These are phyloP conservation scores for Aspergillus homomorphus DNA, from an alignment of 495 filamentous ascomycete genomes.

Conservation along the genomic window DNA sequence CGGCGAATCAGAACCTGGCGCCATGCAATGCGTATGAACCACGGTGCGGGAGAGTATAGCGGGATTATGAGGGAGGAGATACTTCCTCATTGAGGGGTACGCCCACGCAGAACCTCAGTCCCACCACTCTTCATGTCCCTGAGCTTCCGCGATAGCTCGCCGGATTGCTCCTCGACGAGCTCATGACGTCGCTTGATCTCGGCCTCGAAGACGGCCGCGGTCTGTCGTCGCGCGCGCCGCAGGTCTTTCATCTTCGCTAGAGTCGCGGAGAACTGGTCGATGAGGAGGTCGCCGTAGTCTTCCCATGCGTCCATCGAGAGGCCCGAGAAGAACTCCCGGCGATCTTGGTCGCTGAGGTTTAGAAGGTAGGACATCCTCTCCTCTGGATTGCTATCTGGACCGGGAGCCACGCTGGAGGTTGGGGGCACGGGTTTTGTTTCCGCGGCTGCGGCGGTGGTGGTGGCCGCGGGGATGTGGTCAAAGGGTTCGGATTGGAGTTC, in stretches of 20 bases:
- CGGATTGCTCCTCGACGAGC: constrained; percentile 32
- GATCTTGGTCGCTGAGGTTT: constrained; percentile 37
- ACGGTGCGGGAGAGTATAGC: too few relatives aligned
- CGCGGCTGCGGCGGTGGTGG: constrained; percentile 1
- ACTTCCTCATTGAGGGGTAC: constrained; percentile 25
- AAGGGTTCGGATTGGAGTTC: constrained; percentile 47
- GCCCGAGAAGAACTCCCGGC: constrained; percentile 60
- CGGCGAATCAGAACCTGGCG: too few relatives aligned
- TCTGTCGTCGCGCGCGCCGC: constrained; percentile 60
- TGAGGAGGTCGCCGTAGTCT: constrained; percentile 74
- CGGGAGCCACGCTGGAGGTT: constrained; percentile 11
- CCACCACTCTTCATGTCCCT: constrained; percentile 45
- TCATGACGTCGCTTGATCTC: constrained; percentile 57
- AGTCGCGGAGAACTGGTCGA: constrained; percentile 63
- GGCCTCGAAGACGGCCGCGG: constrained; percentile 64
- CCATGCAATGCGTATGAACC: too few relatives aligned
- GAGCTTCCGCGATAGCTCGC: constrained; percentile 39
- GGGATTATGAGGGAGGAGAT: too few relatives aligned
- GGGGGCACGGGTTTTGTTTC: constrained; percentile 6
- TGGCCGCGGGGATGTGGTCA: constrained; percentile 33
- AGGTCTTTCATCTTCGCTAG: constrained; percentile 61
- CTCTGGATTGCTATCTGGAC: constrained; percentile 10
- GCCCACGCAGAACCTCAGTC: constrained; percentile 40
- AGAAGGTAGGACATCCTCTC: constrained; percentile 33
- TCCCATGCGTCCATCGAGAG: constrained; percentile 76